phyloP scores from a whole-genome alignment of 1,139 yeast species.

The Candida dubliniensis region DNA sequence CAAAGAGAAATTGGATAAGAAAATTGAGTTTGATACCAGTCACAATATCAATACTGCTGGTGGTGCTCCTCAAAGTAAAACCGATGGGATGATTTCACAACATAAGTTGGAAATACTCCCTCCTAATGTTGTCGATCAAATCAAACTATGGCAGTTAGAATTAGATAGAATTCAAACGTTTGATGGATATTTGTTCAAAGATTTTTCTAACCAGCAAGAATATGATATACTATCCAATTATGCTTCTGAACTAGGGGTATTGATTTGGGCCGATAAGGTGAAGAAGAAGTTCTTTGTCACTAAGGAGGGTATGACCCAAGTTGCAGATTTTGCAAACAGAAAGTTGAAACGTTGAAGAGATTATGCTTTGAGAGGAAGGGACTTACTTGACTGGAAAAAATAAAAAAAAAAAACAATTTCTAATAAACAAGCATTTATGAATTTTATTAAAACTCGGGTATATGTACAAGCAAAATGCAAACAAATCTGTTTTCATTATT shows the following conservation, averaged over 20 bases:
- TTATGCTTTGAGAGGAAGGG: background rate
- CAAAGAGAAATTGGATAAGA: constrained; percentile 65
- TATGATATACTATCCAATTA: constrained; percentile 71
- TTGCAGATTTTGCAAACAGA: constrained; percentile 82
- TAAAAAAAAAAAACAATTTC: background rate
- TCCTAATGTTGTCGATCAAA: constrained; percentile 95
- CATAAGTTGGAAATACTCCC: constrained; percentile 70
- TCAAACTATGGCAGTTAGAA: constrained; percentile 93
- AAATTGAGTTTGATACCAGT: constrained; percentile 63
- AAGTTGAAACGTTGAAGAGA: constrained; percentile 26
- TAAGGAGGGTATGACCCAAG: constrained; percentile 83
- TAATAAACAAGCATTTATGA: too few species aligned
- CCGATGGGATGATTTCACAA: constrained; percentile 30
- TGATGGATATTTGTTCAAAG: constrained; percentile 86
- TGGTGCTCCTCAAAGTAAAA: constrained; percentile 34
- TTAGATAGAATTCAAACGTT: constrained; percentile 87
- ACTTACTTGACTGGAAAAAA: too few species aligned
- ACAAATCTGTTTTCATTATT: background rate
- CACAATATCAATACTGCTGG: constrained; percentile 54
- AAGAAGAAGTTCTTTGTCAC: constrained; percentile 77
- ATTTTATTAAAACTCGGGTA: background rate
- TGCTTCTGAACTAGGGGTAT: constrained; percentile 88
- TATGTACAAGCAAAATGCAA: constrained; percentile 5
- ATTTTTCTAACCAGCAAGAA: constrained; percentile 76
- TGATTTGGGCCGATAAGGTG: constrained; percentile 78